Evolutionary conservation across 257 asterid species (phyloP).

Genomic region (Nemophila menziesii): DNA sequence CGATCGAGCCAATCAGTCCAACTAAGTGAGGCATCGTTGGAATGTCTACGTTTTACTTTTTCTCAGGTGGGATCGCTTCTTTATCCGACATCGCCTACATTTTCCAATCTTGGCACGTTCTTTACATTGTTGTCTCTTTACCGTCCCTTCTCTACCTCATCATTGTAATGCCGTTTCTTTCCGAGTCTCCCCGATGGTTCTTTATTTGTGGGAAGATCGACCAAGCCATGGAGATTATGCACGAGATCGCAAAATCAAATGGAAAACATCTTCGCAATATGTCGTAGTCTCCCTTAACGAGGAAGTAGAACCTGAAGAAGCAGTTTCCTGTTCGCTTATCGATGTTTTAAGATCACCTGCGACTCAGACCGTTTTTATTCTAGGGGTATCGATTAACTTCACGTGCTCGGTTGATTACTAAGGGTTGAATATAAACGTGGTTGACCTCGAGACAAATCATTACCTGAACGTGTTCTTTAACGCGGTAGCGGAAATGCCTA

Average conservation of each 20-base stretch:
- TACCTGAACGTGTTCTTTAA: conserved; percentile 62
- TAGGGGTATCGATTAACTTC: conserved; percentile 63
- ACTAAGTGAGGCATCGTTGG: conserved; percentile 60
- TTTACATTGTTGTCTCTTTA: conserved; percentile 52
- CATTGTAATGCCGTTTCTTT: conserved; percentile 44
- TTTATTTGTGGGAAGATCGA: conserved; percentile 43
- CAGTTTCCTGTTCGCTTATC: conserved; percentile 38
- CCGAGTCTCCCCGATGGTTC: conserved; percentile 88
- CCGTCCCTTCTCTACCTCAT: conserved; percentile 50
- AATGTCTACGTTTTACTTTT: conserved; percentile 88
- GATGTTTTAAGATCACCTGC: conserved; percentile 47
- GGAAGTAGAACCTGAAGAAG: conserved; percentile 26
- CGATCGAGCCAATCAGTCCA: conserved; percentile 85
- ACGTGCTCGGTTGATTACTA: conserved; percentile 66
- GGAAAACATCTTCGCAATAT: conserved; percentile 27
- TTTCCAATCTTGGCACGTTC: conserved; percentile 57
- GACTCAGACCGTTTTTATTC: conserved; percentile 44
- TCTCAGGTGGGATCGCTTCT: conserved; percentile 62
- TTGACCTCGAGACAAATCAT: conserved; percentile 69
- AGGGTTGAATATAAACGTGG: conserved; percentile 66
- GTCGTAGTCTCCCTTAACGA: conserved; percentile 45
- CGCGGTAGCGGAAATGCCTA: conserved; percentile 75
- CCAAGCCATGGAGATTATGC: conserved; percentile 49
- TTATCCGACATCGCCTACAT: conserved; percentile 55
- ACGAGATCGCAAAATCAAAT: conserved; percentile 37